These are phyloP conservation scores for Cyclotella cryptica DNA, from an alignment of 108 stramenopile genomes.

Conservation along the genomic window DNA sequence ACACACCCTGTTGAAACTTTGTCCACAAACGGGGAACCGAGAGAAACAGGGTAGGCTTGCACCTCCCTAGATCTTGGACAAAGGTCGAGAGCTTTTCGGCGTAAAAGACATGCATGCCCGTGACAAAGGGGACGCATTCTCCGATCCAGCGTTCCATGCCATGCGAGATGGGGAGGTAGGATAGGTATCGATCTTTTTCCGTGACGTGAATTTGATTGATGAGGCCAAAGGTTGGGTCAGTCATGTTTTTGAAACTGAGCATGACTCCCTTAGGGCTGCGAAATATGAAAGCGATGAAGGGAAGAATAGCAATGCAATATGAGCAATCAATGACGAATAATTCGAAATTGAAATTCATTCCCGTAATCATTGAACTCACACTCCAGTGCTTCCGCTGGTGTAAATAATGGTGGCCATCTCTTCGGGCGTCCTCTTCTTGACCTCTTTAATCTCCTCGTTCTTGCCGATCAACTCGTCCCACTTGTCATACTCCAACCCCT, in stretches of 20 bases:
- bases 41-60: slow-evolving; percentile 73
- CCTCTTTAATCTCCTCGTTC: slow-evolving; percentile 43
- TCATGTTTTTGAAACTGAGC: slow-evolving; percentile 71
- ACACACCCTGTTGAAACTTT: slow-evolving; percentile 82
- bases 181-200: slow-evolving; percentile 74
- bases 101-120: slow-evolving; percentile 63
- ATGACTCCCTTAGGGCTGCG: slow-evolving; percentile 84
- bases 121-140: slow-evolving; percentile 66
- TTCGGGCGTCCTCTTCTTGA: slow-evolving; percentile 65
- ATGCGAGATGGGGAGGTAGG: slow-evolving; percentile 79
- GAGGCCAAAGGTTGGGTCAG: slow-evolving; percentile 63
- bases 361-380: slow-evolving; percentile 45
- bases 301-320: too few relatives aligned
- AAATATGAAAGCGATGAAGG: background rate
- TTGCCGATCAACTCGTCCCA: slow-evolving; percentile 64
- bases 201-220: slow-evolving; percentile 53
- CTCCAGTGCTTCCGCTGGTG: slow-evolving; percentile 81
- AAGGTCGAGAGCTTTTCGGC: slow-evolving; percentile 78
- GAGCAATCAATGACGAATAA: too few relatives aligned
- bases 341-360: background rate
- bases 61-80: slow-evolving; percentile 74
- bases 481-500: slow-evolving; percentile 50
- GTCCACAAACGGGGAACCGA: slow-evolving; percentile 87
- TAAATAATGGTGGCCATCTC: slow-evolving; percentile 88
- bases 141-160: slow-evolving; percentile 88